Evolutionary conservation across 1,284 basidiomycete genomes (phyloP).

Genomic region (Stereum hirsutum): DNA sequence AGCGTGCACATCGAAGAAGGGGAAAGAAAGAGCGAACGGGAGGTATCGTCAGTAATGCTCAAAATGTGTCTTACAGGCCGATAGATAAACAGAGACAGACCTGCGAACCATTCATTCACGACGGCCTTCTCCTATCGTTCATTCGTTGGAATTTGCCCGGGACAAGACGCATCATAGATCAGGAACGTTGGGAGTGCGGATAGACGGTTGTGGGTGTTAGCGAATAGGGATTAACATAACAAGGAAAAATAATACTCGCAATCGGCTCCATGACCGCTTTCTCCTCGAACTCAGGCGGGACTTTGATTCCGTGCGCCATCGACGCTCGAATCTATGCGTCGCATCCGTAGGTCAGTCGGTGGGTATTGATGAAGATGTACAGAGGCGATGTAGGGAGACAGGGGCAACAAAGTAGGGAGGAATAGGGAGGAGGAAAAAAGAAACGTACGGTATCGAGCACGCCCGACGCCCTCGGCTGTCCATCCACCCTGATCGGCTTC

Average conservation of each 20-base stretch:
- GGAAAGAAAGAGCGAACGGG: not conserved
- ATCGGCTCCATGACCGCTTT: slow-evolving; percentile 46
- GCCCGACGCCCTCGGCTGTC: slow-evolving; percentile 69
- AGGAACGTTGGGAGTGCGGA: not conserved
- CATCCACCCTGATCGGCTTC: slow-evolving; percentile 63
- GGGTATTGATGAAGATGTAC: too few species aligned
- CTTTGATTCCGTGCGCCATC: slow-evolving; percentile 57
- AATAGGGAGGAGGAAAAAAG: too few species aligned
- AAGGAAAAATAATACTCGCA: slow-evolving; percentile 27
- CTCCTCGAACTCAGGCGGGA: slow-evolving; percentile 65
- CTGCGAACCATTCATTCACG: slow-evolving; percentile 73
- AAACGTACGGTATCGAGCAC: slow-evolving; percentile 68
- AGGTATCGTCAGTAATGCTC: slow-evolving; percentile 1
- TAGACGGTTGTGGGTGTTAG: too few species aligned
- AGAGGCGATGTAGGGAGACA: too few species aligned
- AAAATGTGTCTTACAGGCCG: too few species aligned
- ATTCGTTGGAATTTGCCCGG: slow-evolving; percentile 1
- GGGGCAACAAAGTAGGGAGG: too few species aligned
- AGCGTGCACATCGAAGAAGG: not conserved
- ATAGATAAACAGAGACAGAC: slow-evolving; percentile 16
- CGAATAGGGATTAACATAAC: not conserved
- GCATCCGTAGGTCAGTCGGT: too few species aligned
- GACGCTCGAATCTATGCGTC: slow-evolving; percentile 49
- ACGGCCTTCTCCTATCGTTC: slow-evolving; percentile 59
- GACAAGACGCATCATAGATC: not conserved